Base-by-base conservation (phyloP, 805 yeast genomes). In the Sugiyamaella mastotermitis region DNA sequence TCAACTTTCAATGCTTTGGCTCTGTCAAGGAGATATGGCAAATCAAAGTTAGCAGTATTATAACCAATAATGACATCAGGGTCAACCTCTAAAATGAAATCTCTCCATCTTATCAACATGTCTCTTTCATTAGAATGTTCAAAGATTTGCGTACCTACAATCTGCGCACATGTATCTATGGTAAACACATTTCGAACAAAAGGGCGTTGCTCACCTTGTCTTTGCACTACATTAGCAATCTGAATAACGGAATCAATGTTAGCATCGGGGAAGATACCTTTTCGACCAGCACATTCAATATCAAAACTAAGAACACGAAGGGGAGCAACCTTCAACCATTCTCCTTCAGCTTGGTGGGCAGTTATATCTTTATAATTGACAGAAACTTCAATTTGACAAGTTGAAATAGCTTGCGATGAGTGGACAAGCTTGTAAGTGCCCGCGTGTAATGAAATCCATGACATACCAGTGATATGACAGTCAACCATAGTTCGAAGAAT, bases 21-120 rank as follows among this genome's bases (percentile, higher is more conserved):
- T 42, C 99, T 75, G 55, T 90, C 90, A 23, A 92, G 64, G 31
- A 92, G 65, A 56, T 92, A 92, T 0, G 99, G 99, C 38, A 92
- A 69, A 70, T 92, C 99, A 58, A 92, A 92, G 56, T 94, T 94
- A 24, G 94, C 75, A 3, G 85, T 86, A 60, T 92, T 92, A 62
- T 92, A 92, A 35, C 99, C 99, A 51, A 94, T 92, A 29, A 92
- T 82, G 35, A 92, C 94, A 64, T 92, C 99, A 0, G 99, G 94
- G 60, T 92, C 99, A 5, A 77, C 82, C 43, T 78, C 73, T 4
- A 77, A 79, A 9, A 92, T 74, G 53, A 94, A 94, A 24, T 87
- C 83, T 47, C 75, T 74, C 99, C 99, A 92, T 30, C 71, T 73
- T 65, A 72, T 62, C 38, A 92, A 64, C 95, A 92, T 80, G 21